Percentiles rank a stretch among this genome's conserved stretches.
Conservation (phyloP, 2,329 filamentous ascomycete genomes). For the Penicillium sp. region DNA sequence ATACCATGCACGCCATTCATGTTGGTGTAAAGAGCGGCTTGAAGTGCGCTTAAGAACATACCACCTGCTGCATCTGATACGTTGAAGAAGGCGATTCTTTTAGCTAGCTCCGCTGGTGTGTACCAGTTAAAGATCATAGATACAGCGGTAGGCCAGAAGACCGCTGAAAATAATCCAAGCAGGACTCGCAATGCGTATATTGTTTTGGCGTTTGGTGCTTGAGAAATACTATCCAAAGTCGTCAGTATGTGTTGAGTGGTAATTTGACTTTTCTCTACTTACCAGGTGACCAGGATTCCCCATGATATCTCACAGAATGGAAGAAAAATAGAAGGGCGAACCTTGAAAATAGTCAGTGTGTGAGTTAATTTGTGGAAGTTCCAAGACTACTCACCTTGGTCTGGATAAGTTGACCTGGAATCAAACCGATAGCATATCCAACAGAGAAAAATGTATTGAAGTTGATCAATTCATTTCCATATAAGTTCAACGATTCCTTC, state of each 20-base stretch:
- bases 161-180: slow-evolving; percentile 8
- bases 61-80: slow-evolving; percentile 19
- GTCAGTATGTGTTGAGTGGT: neutral
- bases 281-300: slow-evolving; percentile 11
- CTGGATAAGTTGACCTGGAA: slow-evolving; percentile 11
- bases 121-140: slow-evolving; percentile 22
- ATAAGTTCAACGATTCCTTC: slow-evolving; percentile 7
- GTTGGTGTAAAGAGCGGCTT: slow-evolving; percentile 21
- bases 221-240: neutral
- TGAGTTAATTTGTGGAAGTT: neutral
- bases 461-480: slow-evolving; percentile 10
- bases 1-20: slow-evolving; percentile 16
- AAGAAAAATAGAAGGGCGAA: slow-evolving; percentile 6
- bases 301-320: slow-evolving; percentile 12
- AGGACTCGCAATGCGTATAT: slow-evolving; percentile 6
- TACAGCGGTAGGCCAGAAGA: slow-evolving; percentile 12
- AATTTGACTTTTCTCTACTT: neutral
- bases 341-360: neutral
- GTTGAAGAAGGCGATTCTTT: slow-evolving; percentile 19
- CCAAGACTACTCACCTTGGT: slow-evolving; percentile 1
- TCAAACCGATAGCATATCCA: slow-evolving; percentile 9
- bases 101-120: slow-evolving; percentile 17
- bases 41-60: slow-evolving; percentile 21
- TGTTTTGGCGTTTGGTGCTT: slow-evolving; percentile 9
- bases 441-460: slow-evolving; percentile 11